Percentiles rank a stretch among this genome's conserved stretches.
phyloP scores from a whole-genome alignment of 805 yeast genomes.

The Suhomyces sp. region DNA sequence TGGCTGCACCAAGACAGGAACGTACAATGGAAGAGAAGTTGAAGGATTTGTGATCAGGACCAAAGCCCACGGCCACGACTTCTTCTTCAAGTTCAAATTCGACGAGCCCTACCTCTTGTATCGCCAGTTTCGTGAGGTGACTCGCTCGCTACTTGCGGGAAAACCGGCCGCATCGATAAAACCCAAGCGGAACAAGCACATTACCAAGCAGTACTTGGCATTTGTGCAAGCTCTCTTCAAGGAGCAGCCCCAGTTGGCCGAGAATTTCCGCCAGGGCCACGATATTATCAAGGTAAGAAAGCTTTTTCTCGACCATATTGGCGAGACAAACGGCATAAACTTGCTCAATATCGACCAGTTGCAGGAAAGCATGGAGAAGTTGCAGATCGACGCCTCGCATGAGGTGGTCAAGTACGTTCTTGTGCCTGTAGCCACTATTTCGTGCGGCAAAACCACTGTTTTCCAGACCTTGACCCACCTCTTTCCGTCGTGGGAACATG shows the following conservation, averaged over 20 bases:
- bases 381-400: constrained; percentile 12
- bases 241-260: constrained; percentile 43
- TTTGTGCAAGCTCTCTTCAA: constrained; percentile 60
- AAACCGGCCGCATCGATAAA: constrained; percentile 11
- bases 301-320: constrained; percentile 48
- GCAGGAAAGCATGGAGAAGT: constrained; percentile 22
- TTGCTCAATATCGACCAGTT: constrained; percentile 49
- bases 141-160: constrained; percentile 46
- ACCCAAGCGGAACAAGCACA: constrained; percentile 45
- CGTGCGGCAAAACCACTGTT: constrained; percentile 92
- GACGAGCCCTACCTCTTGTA: constrained; percentile 93
- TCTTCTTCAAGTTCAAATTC: constrained; percentile 89
- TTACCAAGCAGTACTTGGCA: constrained; percentile 65
- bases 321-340: constrained; percentile 53
- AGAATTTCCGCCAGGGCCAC: constrained; percentile 50
- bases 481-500: constrained; percentile 57
- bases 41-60: constrained; percentile 90
- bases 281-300: constrained; percentile 77
- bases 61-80: constrained; percentile 35
- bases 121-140: constrained; percentile 86
- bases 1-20: constrained; percentile 60
- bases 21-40: constrained; percentile 65
- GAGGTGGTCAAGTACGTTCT: constrained; percentile 53
- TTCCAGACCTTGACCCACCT: constrained; percentile 56
- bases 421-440: constrained; percentile 85